Base-by-base conservation (phyloP, 2,329 filamentous ascomycete genomes). In the Colletotrichum simmondsii region DNA sequence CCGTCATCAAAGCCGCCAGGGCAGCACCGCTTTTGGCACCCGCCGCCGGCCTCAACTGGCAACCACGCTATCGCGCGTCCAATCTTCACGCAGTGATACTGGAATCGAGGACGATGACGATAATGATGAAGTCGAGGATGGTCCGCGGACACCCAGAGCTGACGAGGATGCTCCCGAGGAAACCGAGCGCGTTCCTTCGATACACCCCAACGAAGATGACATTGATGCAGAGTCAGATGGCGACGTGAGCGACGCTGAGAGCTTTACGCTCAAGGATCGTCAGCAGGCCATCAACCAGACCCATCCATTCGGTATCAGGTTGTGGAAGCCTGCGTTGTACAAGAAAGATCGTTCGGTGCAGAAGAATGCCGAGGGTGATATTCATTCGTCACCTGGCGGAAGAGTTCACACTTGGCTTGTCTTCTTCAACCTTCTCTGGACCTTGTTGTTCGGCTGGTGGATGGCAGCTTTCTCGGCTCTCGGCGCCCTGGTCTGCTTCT, bases 241-340 rank as follows among this genome's bases (percentile, higher is more conserved):
- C 71, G 91, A 93, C 72, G 79, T 95, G 64, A 98, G 96, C 81
- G 97, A 98, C 77, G 94, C 97, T 1, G 97, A 98, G 84, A 98
- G 96, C 85, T 99, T 99, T 81, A 99, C 97, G 0, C 89, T 99
- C 77, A 98, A 97, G 82, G 97, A 99, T 82, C 92, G 97, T 68
- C 97, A 99, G 83, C 92, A 98, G 81, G 97, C 97, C 76, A 99
- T 99, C 87, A 99, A 99, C 84, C 93, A 98, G 82, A 99, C 97
- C 0, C 97, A 99, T 87, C 97, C 97, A 0, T 99, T 99, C 78
- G 97, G 97, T 87, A 98, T 99, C 80, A 92, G 97, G 81, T 94
- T 99, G 75, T 99, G 97, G 97, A 99, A 99, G 83, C 97, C 97
- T 56, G 97, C 97, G 1, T 83, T 99, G 75, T 99, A 99, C 89